Percentiles rank a stretch among this genome's conserved stretches.
Conservation (phyloP, 345 rosid species). For the Gossypium mustelinum region DNA sequence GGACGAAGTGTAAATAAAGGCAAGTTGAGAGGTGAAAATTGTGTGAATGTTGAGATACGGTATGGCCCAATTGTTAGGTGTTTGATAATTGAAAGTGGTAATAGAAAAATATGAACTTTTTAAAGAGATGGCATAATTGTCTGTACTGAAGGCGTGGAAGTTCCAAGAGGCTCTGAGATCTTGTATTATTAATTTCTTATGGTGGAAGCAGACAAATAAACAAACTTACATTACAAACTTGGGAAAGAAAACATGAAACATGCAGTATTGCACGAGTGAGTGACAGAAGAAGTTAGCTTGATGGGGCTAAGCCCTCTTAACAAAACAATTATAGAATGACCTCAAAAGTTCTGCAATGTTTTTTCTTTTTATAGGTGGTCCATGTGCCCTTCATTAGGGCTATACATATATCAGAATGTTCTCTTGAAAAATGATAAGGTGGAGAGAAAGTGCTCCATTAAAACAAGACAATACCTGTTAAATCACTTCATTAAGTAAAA, state of each 20-base stretch:
- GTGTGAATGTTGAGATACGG: neutral
- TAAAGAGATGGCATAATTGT: neutral
- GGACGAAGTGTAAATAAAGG: neutral
- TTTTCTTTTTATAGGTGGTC: neutral
- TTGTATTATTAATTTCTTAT: neutral
- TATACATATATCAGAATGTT: neutral
- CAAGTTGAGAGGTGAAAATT: neutral
- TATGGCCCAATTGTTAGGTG: neutral
- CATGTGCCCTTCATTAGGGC: neutral
- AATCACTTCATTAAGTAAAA: neutral
- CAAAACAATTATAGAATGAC: neutral
- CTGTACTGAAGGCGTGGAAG: neutral
- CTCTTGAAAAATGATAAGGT: neutral
- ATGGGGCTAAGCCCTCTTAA: neutral
- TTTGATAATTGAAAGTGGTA: neutral
- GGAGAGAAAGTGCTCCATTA: neutral
- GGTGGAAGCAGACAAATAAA: neutral
- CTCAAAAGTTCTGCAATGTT: neutral
- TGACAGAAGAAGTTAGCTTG: neutral
- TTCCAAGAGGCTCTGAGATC: neutral
- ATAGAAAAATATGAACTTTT: neutral
- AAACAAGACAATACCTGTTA: neutral
- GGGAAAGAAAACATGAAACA: neutral
- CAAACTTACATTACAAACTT: neutral
- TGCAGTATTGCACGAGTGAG: constrained; percentile 3